These are phyloP conservation scores for Silybum marianum DNA, from an alignment of 129 eudicot species.

Conservation along the genomic window DNA sequence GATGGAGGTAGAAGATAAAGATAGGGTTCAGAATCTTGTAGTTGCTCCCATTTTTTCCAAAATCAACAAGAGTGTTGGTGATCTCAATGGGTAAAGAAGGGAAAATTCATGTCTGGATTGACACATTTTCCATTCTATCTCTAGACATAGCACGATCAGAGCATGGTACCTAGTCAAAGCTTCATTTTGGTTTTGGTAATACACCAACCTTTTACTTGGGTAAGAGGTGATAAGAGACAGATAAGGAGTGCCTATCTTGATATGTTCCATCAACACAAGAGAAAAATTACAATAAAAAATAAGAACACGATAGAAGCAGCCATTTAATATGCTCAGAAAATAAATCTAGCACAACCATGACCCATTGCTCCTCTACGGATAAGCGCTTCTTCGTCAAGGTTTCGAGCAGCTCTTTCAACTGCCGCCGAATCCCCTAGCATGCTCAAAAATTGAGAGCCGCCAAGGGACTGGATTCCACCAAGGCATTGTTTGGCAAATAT, in stretches of 20 bases:
- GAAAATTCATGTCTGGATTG: background rate
- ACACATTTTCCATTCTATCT: background rate
- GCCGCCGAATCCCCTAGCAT: no score
- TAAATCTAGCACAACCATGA: no score
- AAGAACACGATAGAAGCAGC: background rate
- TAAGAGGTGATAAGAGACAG: background rate
- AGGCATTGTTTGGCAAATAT: no score
- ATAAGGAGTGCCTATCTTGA: background rate
- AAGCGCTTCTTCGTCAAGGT: no score
- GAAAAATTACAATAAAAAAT: background rate
- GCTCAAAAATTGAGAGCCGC: no score
- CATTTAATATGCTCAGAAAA: background rate
- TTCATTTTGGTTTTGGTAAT: background rate
- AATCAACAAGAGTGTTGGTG: background rate
- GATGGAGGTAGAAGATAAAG: no score
- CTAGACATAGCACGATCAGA: background rate
- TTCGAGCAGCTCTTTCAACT: no score
- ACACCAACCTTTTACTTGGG: background rate
- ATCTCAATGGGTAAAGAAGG: background rate
- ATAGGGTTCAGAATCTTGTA: no score
- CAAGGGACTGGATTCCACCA: no score
- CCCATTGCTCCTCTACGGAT: no score
- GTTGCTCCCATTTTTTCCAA: background rate
- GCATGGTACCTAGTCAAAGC: background rate
- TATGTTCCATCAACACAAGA: background rate